Evolutionary conservation across 208 protist genomes (phyloP).

Genomic region (Wallacemonas sp.): DNA sequence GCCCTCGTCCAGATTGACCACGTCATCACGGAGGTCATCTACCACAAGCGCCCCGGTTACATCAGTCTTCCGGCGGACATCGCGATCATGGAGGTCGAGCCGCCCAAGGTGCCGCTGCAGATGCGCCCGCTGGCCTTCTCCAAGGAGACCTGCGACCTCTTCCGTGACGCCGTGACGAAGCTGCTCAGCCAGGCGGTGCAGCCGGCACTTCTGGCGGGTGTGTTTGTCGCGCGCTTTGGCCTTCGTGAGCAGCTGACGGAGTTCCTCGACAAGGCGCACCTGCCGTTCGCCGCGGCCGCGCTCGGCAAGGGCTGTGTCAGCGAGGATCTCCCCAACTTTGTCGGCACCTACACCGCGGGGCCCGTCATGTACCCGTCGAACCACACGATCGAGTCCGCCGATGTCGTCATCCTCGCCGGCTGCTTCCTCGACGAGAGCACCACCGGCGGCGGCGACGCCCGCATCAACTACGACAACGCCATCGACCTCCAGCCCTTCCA

Average conservation of each 20-base stretch:
- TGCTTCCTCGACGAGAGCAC: conserved; percentile 45
- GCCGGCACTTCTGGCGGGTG: conserved; percentile 40
- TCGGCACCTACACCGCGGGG: conserved; percentile 50
- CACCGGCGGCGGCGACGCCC: conserved; percentile 37
- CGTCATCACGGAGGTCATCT: conserved; percentile 50
- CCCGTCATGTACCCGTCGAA: conserved; percentile 25
- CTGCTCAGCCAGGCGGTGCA: conserved; percentile 22
- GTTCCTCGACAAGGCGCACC: conserved; percentile 40
- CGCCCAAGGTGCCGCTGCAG: conserved; percentile 34
- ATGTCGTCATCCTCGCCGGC: conserved; percentile 45
- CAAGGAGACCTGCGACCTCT: conserved; percentile 26
- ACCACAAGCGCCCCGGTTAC: conserved; percentile 54
- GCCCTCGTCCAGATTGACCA: conserved; percentile 50
- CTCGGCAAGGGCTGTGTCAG: conserved; percentile 50
- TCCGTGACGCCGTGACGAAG: conserved; percentile 24
- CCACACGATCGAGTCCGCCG: conserved; percentile 38
- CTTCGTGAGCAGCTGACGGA: conserved; percentile 24
- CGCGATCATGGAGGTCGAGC: conserved; percentile 32
- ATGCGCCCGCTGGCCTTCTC: conserved; percentile 26
- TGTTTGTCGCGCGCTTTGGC: conserved; percentile 43
- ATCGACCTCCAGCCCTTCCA: conserved; percentile 59
- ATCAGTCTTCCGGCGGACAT: conserved; percentile 43
- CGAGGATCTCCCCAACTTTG: conserved; percentile 47
- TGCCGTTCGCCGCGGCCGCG: conserved; percentile 38
- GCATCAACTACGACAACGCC: conserved; percentile 35